Evolutionary conservation across 768 basidiomycete species (phyloP).

Genomic region (Coprinopsis cinerea): DNA sequence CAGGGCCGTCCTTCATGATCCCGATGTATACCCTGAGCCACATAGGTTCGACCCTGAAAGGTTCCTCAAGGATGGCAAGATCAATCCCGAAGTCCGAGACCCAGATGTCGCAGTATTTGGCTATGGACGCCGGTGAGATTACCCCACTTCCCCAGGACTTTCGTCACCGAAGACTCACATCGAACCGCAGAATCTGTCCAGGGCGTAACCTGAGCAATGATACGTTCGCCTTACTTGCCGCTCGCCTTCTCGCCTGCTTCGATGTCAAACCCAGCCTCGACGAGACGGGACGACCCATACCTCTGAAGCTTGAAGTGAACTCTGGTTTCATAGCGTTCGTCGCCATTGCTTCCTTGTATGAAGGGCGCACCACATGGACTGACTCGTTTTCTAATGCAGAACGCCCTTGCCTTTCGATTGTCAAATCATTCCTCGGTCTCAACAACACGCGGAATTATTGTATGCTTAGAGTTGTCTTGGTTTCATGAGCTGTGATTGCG

Average conservation of each 20-base stretch:
- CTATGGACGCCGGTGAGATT: conserved; percentile 16
- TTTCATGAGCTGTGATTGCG: too few relatives aligned
- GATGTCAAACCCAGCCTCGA: conserved; percentile 13
- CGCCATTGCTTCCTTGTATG: too few relatives aligned
- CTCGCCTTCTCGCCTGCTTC: conserved; percentile 12
- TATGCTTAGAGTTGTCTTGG: too few relatives aligned
- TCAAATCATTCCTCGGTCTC: too few relatives aligned
- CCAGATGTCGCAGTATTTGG: conserved; percentile 14
- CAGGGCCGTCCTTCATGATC: conserved; percentile 24
- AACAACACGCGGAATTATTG: too few relatives aligned
- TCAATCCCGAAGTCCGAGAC: conserved; percentile 10
- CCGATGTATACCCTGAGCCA: conserved; percentile 24
- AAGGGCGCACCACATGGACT: too few relatives aligned
- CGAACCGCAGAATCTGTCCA: conserved; percentile 12
- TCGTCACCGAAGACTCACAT: too few relatives aligned
- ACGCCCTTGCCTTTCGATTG: too few relatives aligned
- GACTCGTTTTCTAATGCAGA: too few relatives aligned
- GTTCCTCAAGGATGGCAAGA: conserved; percentile 16
- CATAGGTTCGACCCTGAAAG: conserved; percentile 27
- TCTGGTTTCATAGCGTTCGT: background rate
- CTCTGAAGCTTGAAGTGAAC: conserved; percentile 8
- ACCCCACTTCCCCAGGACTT: too few relatives aligned
- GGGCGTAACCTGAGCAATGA: conserved; percentile 15
- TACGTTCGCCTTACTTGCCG: conserved; percentile 12
- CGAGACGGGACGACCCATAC: conserved; percentile 10